A percentile compares a stretch with the other conserved stretches of the same genome.
phyloP scores from a whole-genome alignment of 192 early-diverging fungal species.

The Tieghemiomyces parasiticus region DNA sequence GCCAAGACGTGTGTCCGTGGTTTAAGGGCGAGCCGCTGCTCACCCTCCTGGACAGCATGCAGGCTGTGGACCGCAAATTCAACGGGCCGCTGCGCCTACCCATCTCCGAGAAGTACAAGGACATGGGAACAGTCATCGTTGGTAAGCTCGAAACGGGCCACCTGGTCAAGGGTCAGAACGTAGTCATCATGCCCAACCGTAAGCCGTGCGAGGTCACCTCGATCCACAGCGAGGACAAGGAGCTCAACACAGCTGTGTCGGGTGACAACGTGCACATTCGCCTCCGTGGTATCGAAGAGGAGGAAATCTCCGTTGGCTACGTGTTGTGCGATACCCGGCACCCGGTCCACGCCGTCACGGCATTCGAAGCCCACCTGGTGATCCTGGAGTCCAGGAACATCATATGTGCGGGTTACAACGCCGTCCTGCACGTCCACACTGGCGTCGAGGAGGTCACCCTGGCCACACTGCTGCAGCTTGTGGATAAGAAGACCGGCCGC shows the following conservation, averaged over 20 bases:
- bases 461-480: constrained; percentile 64
- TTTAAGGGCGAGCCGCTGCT: constrained; percentile 81
- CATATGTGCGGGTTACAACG: constrained; percentile 88
- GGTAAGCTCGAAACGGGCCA: constrained; percentile 95
- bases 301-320: constrained; percentile 72
- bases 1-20: constrained; percentile 44
- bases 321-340: constrained; percentile 66
- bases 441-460: constrained; percentile 78
- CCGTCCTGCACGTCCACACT: constrained; percentile 85
- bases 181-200: constrained; percentile 89
- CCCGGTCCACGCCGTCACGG: constrained; percentile 63
- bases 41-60: constrained; percentile 67
- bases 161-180: constrained; percentile 70
- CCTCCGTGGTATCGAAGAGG: constrained; percentile 86
- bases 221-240: constrained; percentile 76
- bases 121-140: constrained; percentile 92
- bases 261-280: constrained; percentile 93
- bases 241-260: constrained; percentile 52
- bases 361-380: constrained; percentile 74
- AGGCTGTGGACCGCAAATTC: constrained; percentile 72
- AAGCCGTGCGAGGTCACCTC: constrained; percentile 56
- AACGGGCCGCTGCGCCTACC: constrained; percentile 86
- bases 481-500: constrained; percentile 88
- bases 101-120: constrained; percentile 91
- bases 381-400: constrained; percentile 94